phyloP scores from a whole-genome alignment of 2,329 filamentous ascomycete genomes.

The Fusarium newnesense region DNA sequence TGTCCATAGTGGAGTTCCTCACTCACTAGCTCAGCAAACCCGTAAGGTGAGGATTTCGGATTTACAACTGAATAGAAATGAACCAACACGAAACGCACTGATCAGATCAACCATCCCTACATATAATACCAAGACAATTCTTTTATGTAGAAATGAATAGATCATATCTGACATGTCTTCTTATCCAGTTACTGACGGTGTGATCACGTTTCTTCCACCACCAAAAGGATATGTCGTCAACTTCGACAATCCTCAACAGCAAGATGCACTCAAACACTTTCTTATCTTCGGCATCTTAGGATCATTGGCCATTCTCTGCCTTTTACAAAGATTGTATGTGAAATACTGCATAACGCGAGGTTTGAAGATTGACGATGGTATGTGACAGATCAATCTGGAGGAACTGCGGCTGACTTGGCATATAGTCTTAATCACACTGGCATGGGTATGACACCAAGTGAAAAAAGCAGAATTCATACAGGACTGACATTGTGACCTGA shows the following conservation, averaged over 20 bases:
- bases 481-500: not conserved
- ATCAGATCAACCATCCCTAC: not conserved
- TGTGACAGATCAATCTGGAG: not conserved
- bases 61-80: not conserved
- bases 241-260: constrained; percentile 44
- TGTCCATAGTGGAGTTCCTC: not conserved
- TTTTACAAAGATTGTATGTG: constrained; percentile 46
- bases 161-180: constrained; percentile 2
- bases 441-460: constrained; percentile 19
- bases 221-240: constrained; percentile 46
- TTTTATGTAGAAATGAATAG: accelerated
- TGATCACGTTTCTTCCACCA: constrained; percentile 36
- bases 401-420: not conserved
- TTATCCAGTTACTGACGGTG: constrained; percentile 37
- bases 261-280: constrained; percentile 37
- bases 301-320: constrained; percentile 21
- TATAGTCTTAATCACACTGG: constrained; percentile 19
- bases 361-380: constrained; percentile 35
- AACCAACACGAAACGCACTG: not conserved
- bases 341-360: constrained; percentile 34
- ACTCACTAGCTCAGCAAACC: not conserved
- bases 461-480: accelerated
- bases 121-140: not conserved
- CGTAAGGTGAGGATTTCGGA: not conserved
- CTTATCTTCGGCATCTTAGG: constrained; percentile 40